Conservation (phyloP, 345 rosid species). For the Populus davidiana region DNA sequence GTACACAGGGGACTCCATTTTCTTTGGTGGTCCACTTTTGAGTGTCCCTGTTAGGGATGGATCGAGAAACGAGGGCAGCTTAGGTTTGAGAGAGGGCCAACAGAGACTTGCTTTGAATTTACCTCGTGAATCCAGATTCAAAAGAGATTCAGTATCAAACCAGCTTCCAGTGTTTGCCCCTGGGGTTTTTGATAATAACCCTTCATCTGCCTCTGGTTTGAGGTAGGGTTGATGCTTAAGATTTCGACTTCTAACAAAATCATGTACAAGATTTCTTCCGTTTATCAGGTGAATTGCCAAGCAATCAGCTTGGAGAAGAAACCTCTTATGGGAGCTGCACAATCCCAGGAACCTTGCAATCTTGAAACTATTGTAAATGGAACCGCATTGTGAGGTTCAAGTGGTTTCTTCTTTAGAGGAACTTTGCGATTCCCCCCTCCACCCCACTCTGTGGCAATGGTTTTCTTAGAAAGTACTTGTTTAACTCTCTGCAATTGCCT, state of each 20-base stretch:
- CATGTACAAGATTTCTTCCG: constrained; percentile 3
- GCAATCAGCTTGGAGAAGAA: constrained; percentile 17
- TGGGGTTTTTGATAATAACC: constrained; percentile 42
- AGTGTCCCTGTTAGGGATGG: constrained; percentile 57
- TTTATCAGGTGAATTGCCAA: not conserved
- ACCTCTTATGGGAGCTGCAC: constrained; percentile 18
- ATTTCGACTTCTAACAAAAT: constrained; percentile 8
- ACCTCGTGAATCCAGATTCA: constrained; percentile 81
- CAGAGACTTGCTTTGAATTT: constrained; percentile 56
- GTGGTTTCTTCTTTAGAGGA: constrained; percentile 20
- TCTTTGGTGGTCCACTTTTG: constrained; percentile 91
- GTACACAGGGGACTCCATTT: constrained; percentile 91
- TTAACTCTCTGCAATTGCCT: not conserved
- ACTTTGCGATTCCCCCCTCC: not conserved
- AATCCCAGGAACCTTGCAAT: constrained; percentile 26
- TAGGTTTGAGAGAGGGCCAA: constrained; percentile 49
- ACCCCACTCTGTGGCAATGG: not conserved
- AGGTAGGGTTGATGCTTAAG: constrained; percentile 24
- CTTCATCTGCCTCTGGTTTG: constrained; percentile 43
- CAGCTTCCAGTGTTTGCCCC: constrained; percentile 95
- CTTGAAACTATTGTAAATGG: constrained; percentile 6
- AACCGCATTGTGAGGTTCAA: constrained; percentile 31
- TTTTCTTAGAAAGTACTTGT: not conserved
- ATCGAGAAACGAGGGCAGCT: constrained; percentile 49
- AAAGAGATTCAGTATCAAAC: constrained; percentile 75